Conservation (phyloP, 495 filamentous ascomycete genomes). For the Recurvomyces mirabilis region DNA sequence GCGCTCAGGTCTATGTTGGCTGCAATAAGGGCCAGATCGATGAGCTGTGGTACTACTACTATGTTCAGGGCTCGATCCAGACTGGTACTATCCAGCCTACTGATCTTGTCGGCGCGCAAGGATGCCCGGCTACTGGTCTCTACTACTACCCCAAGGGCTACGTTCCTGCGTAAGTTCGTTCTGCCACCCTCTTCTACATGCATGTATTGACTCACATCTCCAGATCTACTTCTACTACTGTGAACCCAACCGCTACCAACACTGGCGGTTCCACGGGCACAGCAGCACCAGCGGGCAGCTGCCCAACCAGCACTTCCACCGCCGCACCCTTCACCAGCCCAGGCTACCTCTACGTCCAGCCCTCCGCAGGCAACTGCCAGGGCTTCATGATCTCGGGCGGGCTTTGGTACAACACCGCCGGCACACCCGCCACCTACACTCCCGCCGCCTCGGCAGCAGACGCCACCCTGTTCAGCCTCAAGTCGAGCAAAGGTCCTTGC, state of each 20-base stretch:
- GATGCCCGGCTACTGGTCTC: slow-evolving; percentile 52
- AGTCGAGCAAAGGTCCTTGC: slow-evolving; percentile 26
- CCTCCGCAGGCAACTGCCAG: slow-evolving; percentile 33
- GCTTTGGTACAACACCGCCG: slow-evolving; percentile 55
- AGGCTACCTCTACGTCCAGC: slow-evolving; percentile 48
- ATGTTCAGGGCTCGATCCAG: slow-evolving; percentile 65
- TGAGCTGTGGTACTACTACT: slow-evolving; percentile 72
- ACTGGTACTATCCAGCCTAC: slow-evolving; percentile 63
- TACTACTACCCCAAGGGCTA: slow-evolving; percentile 52
- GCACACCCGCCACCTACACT: slow-evolving; percentile 59
- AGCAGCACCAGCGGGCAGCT: slow-evolving; percentile 13
- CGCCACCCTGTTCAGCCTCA: slow-evolving; percentile 23
- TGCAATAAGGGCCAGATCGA: slow-evolving; percentile 51
- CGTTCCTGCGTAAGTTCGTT: background rate
- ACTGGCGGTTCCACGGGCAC: too few relatives aligned
- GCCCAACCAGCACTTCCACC: slow-evolving; percentile 2
- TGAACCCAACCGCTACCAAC: too few relatives aligned
- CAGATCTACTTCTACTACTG: slow-evolving; percentile 18
- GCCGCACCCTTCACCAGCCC: slow-evolving; percentile 37
- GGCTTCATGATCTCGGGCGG: slow-evolving; percentile 61
- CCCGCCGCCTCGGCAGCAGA: slow-evolving; percentile 19
- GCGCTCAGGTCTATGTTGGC: slow-evolving; percentile 57
- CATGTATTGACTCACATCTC: background rate
- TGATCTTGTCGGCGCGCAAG: slow-evolving; percentile 47
- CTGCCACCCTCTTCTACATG: background rate